Conservation (phyloP, 306 rosid species). For the Malus sieversii region DNA sequence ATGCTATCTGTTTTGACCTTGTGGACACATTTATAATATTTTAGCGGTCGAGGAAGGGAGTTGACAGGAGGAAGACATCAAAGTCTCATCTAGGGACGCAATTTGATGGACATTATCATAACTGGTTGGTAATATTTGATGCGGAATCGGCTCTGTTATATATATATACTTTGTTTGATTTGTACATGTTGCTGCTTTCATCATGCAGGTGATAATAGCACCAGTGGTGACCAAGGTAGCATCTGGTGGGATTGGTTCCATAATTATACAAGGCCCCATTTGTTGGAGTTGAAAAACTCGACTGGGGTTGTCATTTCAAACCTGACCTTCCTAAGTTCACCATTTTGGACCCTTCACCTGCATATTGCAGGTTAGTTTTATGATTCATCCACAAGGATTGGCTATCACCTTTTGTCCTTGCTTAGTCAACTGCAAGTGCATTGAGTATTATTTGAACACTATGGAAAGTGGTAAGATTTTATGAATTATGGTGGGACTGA, state of each 20-base stretch:
- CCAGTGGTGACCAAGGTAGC: slow-evolving; percentile 67
- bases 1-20: not conserved
- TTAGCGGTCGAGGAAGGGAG: slow-evolving; percentile 79
- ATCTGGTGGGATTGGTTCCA: slow-evolving; percentile 65
- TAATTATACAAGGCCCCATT: slow-evolving; percentile 69
- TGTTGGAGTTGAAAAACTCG: slow-evolving; percentile 72
- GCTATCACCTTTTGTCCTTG: slow-evolving; percentile 5
- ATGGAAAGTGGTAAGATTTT: slow-evolving; percentile 33
- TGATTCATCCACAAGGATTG: slow-evolving; percentile 4
- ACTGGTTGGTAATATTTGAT: slow-evolving; percentile 44
- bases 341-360: slow-evolving; percentile 79
- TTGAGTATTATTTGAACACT: slow-evolving; percentile 27
- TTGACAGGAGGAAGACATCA: slow-evolving; percentile 68
- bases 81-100: slow-evolving; percentile 63
- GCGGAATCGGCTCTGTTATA: not conserved
- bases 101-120: slow-evolving; percentile 72
- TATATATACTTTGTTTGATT: slow-evolving; percentile 10
- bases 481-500: slow-evolving; percentile 40
- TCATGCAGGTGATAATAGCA: slow-evolving; percentile 62
- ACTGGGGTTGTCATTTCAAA: slow-evolving; percentile 60
- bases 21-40: slow-evolving; percentile 13
- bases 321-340: slow-evolving; percentile 64
- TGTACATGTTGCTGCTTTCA: slow-evolving; percentile 23
- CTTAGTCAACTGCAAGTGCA: slow-evolving; percentile 19
- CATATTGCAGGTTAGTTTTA: slow-evolving; percentile 72